Evolutionary conservation across 805 yeast species (phyloP).

Genomic region (Pichia gijzeniarum): DNA sequence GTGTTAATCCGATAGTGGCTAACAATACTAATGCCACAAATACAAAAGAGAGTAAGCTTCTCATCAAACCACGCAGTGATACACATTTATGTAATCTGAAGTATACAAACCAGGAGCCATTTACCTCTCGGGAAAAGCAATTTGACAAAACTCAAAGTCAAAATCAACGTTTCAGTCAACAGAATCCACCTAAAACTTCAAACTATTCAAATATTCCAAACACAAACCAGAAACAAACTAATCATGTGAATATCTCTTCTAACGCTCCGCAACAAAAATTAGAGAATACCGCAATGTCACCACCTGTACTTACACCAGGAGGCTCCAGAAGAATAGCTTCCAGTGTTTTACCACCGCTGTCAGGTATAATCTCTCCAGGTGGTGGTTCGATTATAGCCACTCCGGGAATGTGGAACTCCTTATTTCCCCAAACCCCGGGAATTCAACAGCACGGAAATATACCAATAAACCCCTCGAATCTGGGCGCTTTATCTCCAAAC

Average conservation of each 20-base stretch:
- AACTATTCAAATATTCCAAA: too few relatives aligned
- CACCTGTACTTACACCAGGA: constrained; percentile 49
- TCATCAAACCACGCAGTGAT: constrained; percentile 9
- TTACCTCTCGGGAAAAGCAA: not conserved
- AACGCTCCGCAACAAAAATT: not conserved
- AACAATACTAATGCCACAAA: not conserved
- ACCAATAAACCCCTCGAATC: not conserved
- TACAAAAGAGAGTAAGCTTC: not conserved
- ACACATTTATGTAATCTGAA: constrained; percentile 6
- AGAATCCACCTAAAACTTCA: not conserved
- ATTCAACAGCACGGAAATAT: constrained; percentile 8
- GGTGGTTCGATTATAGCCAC: constrained; percentile 41
- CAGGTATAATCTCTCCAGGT: constrained; percentile 40
- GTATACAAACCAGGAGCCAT: not conserved
- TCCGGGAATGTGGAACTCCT: constrained; percentile 47
- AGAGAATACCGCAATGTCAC: constrained; percentile 26
- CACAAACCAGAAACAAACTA: not conserved
- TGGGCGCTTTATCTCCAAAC: constrained; percentile 6
- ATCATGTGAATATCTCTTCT: not conserved
- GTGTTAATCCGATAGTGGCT: not conserved
- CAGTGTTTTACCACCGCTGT: constrained; percentile 41
- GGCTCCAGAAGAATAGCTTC: constrained; percentile 35
- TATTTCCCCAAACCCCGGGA: constrained; percentile 31
- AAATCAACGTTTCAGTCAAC: not conserved
- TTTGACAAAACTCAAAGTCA: not conserved